Percentiles rank a stretch among this genome's conserved stretches.
phyloP scores from a whole-genome alignment of 257 asterid genomes.

The Asclepias syriaca region DNA sequence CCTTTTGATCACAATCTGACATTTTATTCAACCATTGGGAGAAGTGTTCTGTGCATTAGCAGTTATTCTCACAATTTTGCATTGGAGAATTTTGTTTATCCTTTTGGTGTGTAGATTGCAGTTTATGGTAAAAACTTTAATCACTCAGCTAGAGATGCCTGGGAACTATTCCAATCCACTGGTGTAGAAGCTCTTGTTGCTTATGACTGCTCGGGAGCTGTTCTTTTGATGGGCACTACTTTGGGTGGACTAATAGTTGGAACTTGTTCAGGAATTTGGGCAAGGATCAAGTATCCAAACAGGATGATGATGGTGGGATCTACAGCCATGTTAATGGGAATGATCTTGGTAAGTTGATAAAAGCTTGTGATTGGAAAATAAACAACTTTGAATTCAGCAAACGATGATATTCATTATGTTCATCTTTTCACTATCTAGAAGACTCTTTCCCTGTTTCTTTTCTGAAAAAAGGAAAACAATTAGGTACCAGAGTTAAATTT shows the following conservation, averaged over 20 bases:
- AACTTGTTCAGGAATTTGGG: slow-evolving; percentile 79
- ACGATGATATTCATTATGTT: background rate
- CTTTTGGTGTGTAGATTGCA: too few relatives aligned
- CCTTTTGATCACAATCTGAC: too few relatives aligned
- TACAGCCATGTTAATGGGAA: slow-evolving; percentile 92
- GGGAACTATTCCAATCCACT: slow-evolving; percentile 96
- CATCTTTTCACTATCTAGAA: background rate
- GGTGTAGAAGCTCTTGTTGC: slow-evolving; percentile 96
- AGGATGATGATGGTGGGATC: slow-evolving; percentile 85
- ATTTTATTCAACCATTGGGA: too few relatives aligned
- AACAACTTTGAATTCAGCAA: background rate
- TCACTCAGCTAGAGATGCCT: slow-evolving; percentile 93
- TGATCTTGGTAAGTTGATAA: slow-evolving; percentile 71
- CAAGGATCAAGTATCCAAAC: slow-evolving; percentile 68
- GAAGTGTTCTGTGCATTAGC: too few relatives aligned
- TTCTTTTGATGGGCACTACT: slow-evolving; percentile 78
- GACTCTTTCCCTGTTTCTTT: background rate
- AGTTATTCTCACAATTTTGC: too few relatives aligned
- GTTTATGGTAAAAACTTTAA: slow-evolving; percentile 91
- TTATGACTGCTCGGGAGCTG: slow-evolving; percentile 96
- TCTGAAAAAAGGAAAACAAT: background rate
- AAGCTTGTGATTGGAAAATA: background rate
- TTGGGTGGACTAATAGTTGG: slow-evolving; percentile 86
- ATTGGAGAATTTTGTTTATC: too few relatives aligned
- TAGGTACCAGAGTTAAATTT: too few relatives aligned